Percentiles rank a stretch among this genome's conserved stretches.
Conservation (phyloP, 108 stramenopile species). For the Nitzschia palea region DNA sequence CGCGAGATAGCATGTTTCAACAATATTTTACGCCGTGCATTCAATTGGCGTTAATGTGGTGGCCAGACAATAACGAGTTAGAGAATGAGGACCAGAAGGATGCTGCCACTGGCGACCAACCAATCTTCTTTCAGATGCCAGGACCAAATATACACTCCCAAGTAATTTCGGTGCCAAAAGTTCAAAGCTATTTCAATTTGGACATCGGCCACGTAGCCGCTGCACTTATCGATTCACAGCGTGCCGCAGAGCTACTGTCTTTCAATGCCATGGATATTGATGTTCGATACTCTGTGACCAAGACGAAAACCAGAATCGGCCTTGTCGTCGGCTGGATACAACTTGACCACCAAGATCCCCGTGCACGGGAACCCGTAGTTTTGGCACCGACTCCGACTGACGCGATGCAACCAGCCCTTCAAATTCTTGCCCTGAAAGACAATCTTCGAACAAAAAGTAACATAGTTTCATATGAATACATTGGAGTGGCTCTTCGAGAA, state of each 20-base stretch:
- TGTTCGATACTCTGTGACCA: slow-evolving; percentile 66
- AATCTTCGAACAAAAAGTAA: slow-evolving; percentile 69
- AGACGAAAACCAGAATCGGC: slow-evolving; percentile 66
- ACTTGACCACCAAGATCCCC: slow-evolving; percentile 68
- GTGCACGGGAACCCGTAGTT: slow-evolving; percentile 68
- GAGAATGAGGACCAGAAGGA: neutral
- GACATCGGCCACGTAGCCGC: slow-evolving; percentile 58
- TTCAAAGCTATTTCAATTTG: slow-evolving; percentile 63
- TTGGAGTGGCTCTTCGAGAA: slow-evolving; percentile 69
- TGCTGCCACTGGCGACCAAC: too few relatives aligned
- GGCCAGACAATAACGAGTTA: slow-evolving; percentile 8
- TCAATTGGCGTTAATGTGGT: slow-evolving; percentile 64
- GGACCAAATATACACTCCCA: too few relatives aligned
- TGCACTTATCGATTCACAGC: slow-evolving; percentile 74
- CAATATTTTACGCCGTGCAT: slow-evolving; percentile 78
- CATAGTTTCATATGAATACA: slow-evolving; percentile 71
- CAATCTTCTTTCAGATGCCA: neutral
- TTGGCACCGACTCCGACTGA: slow-evolving; percentile 71
- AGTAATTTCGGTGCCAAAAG: too few relatives aligned
- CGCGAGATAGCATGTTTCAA: slow-evolving; percentile 54
- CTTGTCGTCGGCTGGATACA: slow-evolving; percentile 73
- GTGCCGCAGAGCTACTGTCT: slow-evolving; percentile 64
- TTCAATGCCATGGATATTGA: slow-evolving; percentile 61
- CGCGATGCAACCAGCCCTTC: slow-evolving; percentile 65
- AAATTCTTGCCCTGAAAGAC: slow-evolving; percentile 77